Conservation (phyloP, 2,329 filamentous ascomycete species). For the Verticillium alfalfae region DNA sequence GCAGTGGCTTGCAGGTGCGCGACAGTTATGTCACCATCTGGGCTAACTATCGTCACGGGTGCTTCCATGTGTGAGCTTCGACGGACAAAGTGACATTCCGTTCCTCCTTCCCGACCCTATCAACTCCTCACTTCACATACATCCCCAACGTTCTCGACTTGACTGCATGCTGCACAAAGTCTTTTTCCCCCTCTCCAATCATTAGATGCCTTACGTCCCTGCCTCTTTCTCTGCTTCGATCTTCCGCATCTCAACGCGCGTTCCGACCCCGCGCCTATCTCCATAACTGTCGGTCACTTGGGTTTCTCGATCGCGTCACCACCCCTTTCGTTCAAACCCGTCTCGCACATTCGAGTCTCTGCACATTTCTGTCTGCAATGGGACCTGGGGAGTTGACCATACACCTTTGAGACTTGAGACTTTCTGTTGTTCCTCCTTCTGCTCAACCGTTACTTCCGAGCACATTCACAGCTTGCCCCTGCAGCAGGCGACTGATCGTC, state of each 20-base stretch:
- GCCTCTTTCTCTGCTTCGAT: neutral
- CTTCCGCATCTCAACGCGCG: neutral
- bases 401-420: neutral
- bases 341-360: neutral
- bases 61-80: neutral
- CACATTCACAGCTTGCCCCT: neutral
- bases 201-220: neutral
- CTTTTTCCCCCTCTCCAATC: neutral
- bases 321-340: neutral
- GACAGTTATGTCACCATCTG: neutral
- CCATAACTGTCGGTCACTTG: neutral
- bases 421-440: neutral
- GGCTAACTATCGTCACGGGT: neutral
- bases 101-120: neutral
- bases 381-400: neutral
- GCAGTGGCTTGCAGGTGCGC: neutral
- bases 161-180: neutral
- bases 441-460: neutral
- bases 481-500: neutral
- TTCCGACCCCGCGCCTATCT: neutral
- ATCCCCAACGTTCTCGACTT: neutral
- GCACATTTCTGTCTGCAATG: neutral
- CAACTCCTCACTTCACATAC: neutral
- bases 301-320: neutral
- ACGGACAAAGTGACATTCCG: neutral